Evolutionary conservation across 2,329 filamentous ascomycete genomes (phyloP).

Genomic region (Hymenoscyphus linearis): DNA sequence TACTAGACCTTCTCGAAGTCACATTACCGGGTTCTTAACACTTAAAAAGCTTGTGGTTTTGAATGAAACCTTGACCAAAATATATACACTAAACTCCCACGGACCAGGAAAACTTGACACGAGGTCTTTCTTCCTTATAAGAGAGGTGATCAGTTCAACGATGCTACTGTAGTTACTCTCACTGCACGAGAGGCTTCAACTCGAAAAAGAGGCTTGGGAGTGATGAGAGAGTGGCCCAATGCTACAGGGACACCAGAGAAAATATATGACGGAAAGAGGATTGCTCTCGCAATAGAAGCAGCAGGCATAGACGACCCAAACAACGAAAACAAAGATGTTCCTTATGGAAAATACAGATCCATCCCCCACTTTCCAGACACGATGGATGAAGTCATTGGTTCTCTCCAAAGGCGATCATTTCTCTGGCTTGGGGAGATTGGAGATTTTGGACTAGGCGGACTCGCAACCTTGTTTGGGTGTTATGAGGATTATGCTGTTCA

Average conservation of each 20-base stretch:
- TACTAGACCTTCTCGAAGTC: too few species aligned
- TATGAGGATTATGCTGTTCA: too few species aligned
- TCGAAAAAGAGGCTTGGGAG: background rate
- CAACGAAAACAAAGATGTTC: background rate
- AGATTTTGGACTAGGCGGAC: background rate
- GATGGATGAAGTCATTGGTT: background rate
- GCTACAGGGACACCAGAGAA: background rate
- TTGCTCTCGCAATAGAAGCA: background rate
- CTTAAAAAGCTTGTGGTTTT: too few species aligned
- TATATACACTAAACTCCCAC: background rate
- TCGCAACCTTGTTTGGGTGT: background rate
- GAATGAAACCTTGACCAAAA: background rate
- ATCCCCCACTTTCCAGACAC: background rate
- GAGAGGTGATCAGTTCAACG: background rate
- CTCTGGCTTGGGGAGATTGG: background rate
- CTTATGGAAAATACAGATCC: background rate
- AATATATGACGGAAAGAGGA: background rate
- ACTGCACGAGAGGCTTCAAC: background rate
- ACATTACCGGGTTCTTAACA: too few species aligned
- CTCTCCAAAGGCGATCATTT: background rate
- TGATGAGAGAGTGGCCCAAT: background rate
- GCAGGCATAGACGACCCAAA: background rate
- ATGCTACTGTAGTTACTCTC: background rate
- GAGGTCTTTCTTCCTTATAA: background rate
- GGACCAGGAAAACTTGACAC: background rate